These are phyloP conservation scores for Pseudogymnoascus sp. DNA, from an alignment of 2,329 filamentous ascomycete species.

Conservation along the genomic window DNA sequence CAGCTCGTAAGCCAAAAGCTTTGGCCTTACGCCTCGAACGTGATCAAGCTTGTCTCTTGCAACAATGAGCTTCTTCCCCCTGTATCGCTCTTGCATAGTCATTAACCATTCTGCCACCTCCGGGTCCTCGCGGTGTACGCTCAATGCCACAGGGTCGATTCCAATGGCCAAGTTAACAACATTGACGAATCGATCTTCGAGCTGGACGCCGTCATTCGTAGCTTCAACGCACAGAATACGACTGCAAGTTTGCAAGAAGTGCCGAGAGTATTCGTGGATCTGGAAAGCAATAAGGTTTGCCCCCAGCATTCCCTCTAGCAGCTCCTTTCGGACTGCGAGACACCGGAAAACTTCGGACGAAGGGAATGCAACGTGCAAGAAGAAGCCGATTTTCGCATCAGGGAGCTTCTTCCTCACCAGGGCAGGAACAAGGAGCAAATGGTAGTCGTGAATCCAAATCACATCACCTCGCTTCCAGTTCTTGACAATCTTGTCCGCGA, in stretches of 20 bases:
- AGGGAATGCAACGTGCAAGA: constrained; percentile 89
- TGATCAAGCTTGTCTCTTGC: constrained; percentile 90
- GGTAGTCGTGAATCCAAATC: constrained; percentile 95
- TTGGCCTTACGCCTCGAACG: constrained; percentile 86
- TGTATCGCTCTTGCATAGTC: constrained; percentile 74
- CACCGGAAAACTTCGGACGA: constrained; percentile 95
- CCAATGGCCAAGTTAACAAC: constrained; percentile 81
- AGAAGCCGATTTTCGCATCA: constrained; percentile 92
- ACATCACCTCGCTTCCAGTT: constrained; percentile 91
- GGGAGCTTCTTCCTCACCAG: constrained; percentile 88
- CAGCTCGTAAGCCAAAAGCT: constrained; percentile 79
- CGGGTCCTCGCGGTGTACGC: constrained; percentile 58
- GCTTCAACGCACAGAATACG: constrained; percentile 85
- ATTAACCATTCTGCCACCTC: constrained; percentile 73
- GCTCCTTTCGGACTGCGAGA: constrained; percentile 73
- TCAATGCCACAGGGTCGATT: constrained; percentile 73
- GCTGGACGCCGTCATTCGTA: constrained; percentile 75
- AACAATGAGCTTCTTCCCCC: constrained; percentile 83
- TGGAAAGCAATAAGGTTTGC: constrained; percentile 92
- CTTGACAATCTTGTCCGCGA: constrained; percentile 81
- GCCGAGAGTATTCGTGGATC: constrained; percentile 83
- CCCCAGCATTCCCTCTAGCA: constrained; percentile 86
- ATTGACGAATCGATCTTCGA: constrained; percentile 90
- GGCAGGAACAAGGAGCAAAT: constrained; percentile 75
- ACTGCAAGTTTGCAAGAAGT: constrained; percentile 94